Evolutionary conservation across 352 stramenopile species (phyloP).

Genomic region (Pythium folliculosum): DNA sequence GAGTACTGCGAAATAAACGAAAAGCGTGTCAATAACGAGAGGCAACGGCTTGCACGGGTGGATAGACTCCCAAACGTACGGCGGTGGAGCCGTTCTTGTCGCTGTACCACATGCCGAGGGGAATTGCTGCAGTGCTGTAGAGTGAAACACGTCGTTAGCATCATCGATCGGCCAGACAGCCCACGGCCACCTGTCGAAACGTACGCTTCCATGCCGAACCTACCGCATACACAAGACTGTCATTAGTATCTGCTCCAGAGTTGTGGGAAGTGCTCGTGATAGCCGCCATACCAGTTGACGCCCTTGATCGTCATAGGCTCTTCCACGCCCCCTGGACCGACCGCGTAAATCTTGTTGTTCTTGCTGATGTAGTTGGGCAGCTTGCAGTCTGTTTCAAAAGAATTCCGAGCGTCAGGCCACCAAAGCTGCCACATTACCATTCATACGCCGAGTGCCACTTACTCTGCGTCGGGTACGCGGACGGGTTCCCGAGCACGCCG

Average conservation of each 20-base stretch:
- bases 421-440: no score
- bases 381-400: conserved; percentile 36
- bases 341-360: conserved; percentile 57
- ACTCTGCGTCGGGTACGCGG: conserved; percentile 42
- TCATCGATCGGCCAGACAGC: not conserved
- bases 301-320: conserved; percentile 62
- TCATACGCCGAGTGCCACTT: not conserved
- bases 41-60: not conserved
- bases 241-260: not conserved
- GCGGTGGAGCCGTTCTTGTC: conserved; percentile 52
- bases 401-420: no score
- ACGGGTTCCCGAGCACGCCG: conserved; percentile 62
- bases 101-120: conserved; percentile 53
- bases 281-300: conserved; percentile 58
- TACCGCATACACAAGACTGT: not conserved
- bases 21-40: not conserved
- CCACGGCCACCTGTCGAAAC: not conserved
- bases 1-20: conserved; percentile 39
- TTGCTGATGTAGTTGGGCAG: conserved; percentile 75
- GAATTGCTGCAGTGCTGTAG: conserved; percentile 22
- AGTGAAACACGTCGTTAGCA: conserved; percentile 31
- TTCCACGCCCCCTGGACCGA: conserved; percentile 52
- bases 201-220: conserved; percentile 57
- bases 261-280: not conserved
- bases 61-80: conserved; percentile 23